Evolutionary conservation across 345 rosid genomes (phyloP), one percentile per base, ranked within the genome.

Genomic region (Bruguiera parviflora): DNA sequence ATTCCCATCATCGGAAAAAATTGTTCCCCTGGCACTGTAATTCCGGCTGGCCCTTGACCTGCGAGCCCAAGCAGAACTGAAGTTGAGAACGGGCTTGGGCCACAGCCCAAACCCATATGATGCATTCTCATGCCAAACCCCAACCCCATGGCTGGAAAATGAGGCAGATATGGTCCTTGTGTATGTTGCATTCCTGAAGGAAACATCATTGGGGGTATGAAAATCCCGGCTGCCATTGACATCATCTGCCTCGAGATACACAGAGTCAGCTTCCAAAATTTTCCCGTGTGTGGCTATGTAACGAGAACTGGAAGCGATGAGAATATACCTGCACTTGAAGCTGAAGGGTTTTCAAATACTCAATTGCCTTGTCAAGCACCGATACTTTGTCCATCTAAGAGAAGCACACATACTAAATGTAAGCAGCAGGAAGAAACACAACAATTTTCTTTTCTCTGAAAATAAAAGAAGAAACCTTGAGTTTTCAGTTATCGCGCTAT

Each of bases 321-420:
- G 15, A 60, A 2, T 3, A 18, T 83, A 93, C 98, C 97, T 84
- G 88, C n/a, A 88, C 70, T 80, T 88, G 97, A 73, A 82, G 83
- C 76, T 89, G 91, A 71, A 93, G 97, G 20, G 75, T 62, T 73
- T 83, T 85, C 72, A 88, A 61, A 74, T 88, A 85, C 61, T 85
- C 87, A 53, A 94, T 91, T 21, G 94, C 80, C 46, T 81, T 84
- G 29, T 89, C 98, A 9, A 93, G 91, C 64, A 85, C 68, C 4
- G 92, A 81, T 68, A 80, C 88, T 81, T 76, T 82, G 74, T 91
- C 92, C 83, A 70, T 77, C 92, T 88, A 39, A 20, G 8, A 37
- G 11, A 39, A 53, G 25, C 58, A 71, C 21, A 75, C 22, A 21
- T 5, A 22, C 47, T 2, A 53, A 58, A 24, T 25, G 10, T 57